A percentile compares a stretch with the other conserved stretches of the same genome.
Evolutionary conservation across 2,329 filamentous ascomycete species (phyloP).

Genomic region (Aspergillus glaucus): DNA sequence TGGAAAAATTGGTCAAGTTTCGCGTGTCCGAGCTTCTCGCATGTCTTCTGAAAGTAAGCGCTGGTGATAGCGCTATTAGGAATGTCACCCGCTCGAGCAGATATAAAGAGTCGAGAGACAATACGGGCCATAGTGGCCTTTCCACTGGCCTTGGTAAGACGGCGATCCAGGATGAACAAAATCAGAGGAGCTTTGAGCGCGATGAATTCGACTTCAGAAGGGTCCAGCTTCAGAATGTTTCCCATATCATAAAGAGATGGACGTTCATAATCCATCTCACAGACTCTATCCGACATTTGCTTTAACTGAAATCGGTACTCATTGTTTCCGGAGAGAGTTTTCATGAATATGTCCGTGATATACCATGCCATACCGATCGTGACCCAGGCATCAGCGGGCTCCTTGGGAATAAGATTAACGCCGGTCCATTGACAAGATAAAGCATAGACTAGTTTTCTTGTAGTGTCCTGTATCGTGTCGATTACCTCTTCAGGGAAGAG

Average conservation of each 20-base stretch:
- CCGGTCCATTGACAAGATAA: slow-evolving; percentile 92
- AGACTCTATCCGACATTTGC: slow-evolving; percentile 70
- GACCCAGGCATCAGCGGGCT: slow-evolving; percentile 77
- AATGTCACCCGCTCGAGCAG: slow-evolving; percentile 76
- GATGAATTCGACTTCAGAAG: slow-evolving; percentile 85
- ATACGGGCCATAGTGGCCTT: slow-evolving; percentile 78
- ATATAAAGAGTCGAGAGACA: slow-evolving; percentile 76
- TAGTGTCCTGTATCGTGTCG: slow-evolving; percentile 76
- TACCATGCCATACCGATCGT: slow-evolving; percentile 86
- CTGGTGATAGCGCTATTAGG: slow-evolving; percentile 63
- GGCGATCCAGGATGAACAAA: slow-evolving; percentile 86
- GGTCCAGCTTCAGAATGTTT: slow-evolving; percentile 67
- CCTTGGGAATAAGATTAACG: slow-evolving; percentile 81
- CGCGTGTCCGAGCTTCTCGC: slow-evolving; percentile 81
- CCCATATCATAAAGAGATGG: slow-evolving; percentile 80
- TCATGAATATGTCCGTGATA: slow-evolving; percentile 92
- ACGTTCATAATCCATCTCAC: slow-evolving; percentile 72
- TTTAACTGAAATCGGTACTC: slow-evolving; percentile 91
- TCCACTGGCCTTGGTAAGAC: slow-evolving; percentile 80
- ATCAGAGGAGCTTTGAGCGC: slow-evolving; percentile 83
- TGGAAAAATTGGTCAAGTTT: slow-evolving; percentile 86
- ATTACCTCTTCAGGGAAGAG: slow-evolving; percentile 80
- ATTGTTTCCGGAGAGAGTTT: slow-evolving; percentile 85
- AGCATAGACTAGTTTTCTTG: slow-evolving; percentile 72
- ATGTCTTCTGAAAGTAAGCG: slow-evolving; percentile 71